Percentiles rank a stretch among this genome's conserved stretches.
phyloP scores from a whole-genome alignment of 192 early-diverging fungal genomes.

The Paraglomus occultum region DNA sequence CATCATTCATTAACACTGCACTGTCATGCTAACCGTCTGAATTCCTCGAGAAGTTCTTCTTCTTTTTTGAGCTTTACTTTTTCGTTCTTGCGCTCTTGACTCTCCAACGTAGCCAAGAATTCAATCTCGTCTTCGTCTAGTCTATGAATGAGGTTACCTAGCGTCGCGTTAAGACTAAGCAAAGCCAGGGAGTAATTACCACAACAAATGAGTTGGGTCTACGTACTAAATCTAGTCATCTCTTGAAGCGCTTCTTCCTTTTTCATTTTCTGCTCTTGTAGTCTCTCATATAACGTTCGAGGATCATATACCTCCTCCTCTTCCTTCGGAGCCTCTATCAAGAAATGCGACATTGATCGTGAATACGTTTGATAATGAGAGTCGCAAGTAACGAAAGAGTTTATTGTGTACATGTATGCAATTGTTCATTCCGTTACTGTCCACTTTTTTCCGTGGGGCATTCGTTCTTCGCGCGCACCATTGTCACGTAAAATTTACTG shows the following conservation, averaged over 20 bases:
- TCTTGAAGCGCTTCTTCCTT: constrained; percentile 66
- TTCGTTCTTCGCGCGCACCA: too few relatives aligned
- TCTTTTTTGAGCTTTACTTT: constrained; percentile 42
- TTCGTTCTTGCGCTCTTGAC: constrained; percentile 47
- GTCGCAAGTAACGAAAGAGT: too few relatives aligned
- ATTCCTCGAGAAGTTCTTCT: constrained; percentile 44
- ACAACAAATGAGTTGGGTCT: neutral
- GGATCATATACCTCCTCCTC: constrained; percentile 62
- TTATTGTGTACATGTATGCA: too few relatives aligned
- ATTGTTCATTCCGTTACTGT: too few relatives aligned
- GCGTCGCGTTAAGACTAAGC: neutral
- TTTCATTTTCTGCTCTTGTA: constrained; percentile 64
- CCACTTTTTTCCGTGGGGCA: too few relatives aligned
- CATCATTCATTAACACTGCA: neutral
- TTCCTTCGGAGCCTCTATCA: constrained; percentile 40
- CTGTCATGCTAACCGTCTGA: constrained; percentile 43
- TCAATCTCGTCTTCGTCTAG: constrained; percentile 70
- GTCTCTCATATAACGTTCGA: constrained; percentile 70
- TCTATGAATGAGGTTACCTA: constrained; percentile 60
- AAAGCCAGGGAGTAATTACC: neutral
- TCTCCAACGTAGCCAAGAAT: constrained; percentile 59
- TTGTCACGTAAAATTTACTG: neutral
- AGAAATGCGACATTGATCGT: neutral
- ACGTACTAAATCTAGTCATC: constrained; percentile 51
- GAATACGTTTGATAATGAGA: neutral